phyloP scores from a whole-genome alignment of 2,329 filamentous ascomycete species.

The Alternaria sp. region DNA sequence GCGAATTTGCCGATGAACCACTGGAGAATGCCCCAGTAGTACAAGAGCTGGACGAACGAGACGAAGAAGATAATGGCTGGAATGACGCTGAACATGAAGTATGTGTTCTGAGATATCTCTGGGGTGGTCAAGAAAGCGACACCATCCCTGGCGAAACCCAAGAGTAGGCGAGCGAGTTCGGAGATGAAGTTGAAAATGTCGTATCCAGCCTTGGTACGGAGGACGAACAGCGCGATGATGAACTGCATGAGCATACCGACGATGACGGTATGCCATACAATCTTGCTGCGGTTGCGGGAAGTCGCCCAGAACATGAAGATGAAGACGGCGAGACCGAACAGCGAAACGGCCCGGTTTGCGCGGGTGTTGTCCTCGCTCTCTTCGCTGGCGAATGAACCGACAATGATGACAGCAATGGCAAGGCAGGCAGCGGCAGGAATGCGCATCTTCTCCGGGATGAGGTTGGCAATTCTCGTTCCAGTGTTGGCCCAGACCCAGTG shows the following conservation, averaged over 20 bases:
- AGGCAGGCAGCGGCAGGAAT: slow-evolving; percentile 67
- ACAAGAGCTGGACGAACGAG: slow-evolving; percentile 84
- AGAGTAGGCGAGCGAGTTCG: slow-evolving; percentile 71
- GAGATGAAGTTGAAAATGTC: slow-evolving; percentile 94
- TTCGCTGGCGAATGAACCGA: slow-evolving; percentile 76
- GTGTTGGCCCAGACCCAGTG: slow-evolving; percentile 72
- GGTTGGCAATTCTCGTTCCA: slow-evolving; percentile 62
- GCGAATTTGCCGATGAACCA: slow-evolving; percentile 92
- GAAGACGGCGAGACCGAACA: slow-evolving; percentile 79
- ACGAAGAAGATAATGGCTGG: slow-evolving; percentile 97
- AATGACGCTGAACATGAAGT: slow-evolving; percentile 81
- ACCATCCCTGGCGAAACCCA: slow-evolving; percentile 78
- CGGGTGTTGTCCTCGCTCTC: slow-evolving; percentile 79
- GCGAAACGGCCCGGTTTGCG: slow-evolving; percentile 77
- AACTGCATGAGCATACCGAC: slow-evolving; percentile 90
- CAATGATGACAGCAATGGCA: slow-evolving; percentile 74
- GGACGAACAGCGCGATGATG: slow-evolving; percentile 84
- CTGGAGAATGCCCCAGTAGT: slow-evolving; percentile 80
- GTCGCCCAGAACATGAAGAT: slow-evolving; percentile 71
- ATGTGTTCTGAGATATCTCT: slow-evolving; percentile 54
- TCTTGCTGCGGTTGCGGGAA: slow-evolving; percentile 69
- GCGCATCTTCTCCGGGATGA: slow-evolving; percentile 71
- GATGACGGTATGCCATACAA: slow-evolving; percentile 66
- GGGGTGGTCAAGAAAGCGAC: slow-evolving; percentile 71
- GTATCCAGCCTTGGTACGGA: slow-evolving; percentile 78